Base-by-base conservation (phyloP, 2,329 filamentous ascomycete genomes). In the Epichloe festucae region DNA sequence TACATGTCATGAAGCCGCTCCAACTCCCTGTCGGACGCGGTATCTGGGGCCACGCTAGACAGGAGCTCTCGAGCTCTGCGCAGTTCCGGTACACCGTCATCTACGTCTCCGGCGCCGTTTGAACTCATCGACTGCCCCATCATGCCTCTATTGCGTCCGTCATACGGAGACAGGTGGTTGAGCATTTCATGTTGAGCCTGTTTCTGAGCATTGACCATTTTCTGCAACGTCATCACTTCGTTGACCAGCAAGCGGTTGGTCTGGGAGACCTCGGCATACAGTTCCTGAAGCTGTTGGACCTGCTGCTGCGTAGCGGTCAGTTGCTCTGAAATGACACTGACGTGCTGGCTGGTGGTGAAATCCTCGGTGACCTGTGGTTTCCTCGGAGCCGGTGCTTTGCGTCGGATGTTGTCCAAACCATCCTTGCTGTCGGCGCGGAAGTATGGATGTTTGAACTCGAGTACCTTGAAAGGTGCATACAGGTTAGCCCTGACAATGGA, bases 391-490 rank as follows among this genome's bases (percentile, higher is more conserved):
- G 93, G 93, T 2, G 93, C 91, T 71, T 98, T 98, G 59, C 93
- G 79, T 61, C 89, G 82, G 62, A 98, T 98, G 59, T 96, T 97
- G 63, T 98, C 93, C 46, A 98, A 76, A 45, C 89, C 93, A 64
- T 96, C 89, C 67, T 96, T 96, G 70, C 91, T 94, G 69, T 96
- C 91, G 57, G 87, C 85, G 60, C 89, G 87, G 72, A 98, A 98
- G 62, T 95, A 89, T 12, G 91, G 91, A 63, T 98, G 93, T 65
- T 93, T 95, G 66, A 98, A 98, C 65, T 98, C 93, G 19, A 70
- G 64, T 10, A 68, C 63, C 67, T 70, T 85, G 82, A 14, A 34
- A 31, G 8, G 23, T 14, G 23, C 31, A n/a, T 14, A 49, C 15
- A 43, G 14, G 48, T 56, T 53, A 57, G 52, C 49, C 38, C 40